Base-by-base conservation (phyloP, 2,329 filamentous ascomycete species). In the Pyricularia pennisetigena region DNA sequence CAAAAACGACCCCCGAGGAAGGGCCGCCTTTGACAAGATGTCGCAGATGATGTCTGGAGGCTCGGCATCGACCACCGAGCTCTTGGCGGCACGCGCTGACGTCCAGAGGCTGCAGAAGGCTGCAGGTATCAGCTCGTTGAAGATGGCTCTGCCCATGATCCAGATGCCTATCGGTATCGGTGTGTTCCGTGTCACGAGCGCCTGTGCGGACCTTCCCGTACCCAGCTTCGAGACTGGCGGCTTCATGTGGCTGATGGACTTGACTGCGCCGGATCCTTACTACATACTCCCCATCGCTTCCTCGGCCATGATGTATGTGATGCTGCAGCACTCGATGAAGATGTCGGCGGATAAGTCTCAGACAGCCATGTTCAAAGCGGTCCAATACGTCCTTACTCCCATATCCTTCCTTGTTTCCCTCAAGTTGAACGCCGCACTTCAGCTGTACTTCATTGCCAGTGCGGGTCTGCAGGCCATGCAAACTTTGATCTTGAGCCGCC, bases 121-220 rank as follows among this genome's bases (percentile, higher is more conserved):
- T 7, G 80, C 85, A 9, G 90, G 88, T 14, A 80, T 90, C 65
- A 84, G 80, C 41, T 71, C 79, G 2, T 79, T 76, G 72, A 82
- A 81, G 70, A 79, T 82, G 23, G 79, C 90, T 26, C 70, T 85
- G 10, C 87, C 87, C 8, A 77, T 91, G 71, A 28, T 88, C 30
- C 76, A 84, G 73, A 74, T 90, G 14, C 88, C 93, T 5, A 82
- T 97, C 71, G 91, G 90, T 70, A 93, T 88, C 77, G 93, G 93
- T 73, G 88, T 90, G 69, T 98, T 94, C 82, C 87, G 91, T 70
- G 82, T 94, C 64, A 77, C 96, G 71, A 85, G 87, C 67, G 88
- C 84, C 72, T 96, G 97, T 90, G 79, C 87, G 1, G 77, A 82
- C 26, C 80, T 98, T 65, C 94, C 94, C 4, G 92, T 97, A 5